phyloP scores from a whole-genome alignment of 2,329 filamentous ascomycete genomes.

The Gliomastix tumulicola region DNA sequence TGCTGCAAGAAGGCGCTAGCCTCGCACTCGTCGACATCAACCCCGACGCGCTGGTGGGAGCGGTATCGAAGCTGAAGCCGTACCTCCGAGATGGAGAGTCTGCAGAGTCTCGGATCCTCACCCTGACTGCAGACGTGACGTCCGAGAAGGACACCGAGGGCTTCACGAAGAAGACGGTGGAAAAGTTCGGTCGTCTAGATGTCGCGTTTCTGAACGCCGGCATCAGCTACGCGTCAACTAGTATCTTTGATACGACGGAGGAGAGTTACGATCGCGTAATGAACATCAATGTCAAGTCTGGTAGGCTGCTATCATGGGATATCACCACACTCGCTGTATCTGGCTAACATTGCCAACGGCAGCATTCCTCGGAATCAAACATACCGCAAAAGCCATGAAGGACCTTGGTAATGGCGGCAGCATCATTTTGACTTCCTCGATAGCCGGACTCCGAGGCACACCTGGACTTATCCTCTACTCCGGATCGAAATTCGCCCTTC shows the following conservation, averaged over 20 bases:
- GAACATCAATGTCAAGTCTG: not conserved
- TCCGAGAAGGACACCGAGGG: not conserved
- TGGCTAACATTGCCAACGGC: too few species aligned
- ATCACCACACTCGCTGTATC: too few species aligned
- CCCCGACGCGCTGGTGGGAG: not conserved
- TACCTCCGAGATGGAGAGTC: not conserved
- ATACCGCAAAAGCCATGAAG: not conserved
- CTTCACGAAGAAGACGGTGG: not conserved
- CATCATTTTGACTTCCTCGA: not conserved
- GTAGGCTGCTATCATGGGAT: too few species aligned
- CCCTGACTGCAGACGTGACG: not conserved
- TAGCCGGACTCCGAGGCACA: not conserved
- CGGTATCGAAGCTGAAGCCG: not conserved
- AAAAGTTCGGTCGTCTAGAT: not conserved
- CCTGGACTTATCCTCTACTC: slow-evolving; percentile 1
- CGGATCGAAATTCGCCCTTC: slow-evolving; percentile 2
- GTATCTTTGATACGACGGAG: not conserved
- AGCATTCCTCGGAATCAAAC: not conserved
- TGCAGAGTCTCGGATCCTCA: not conserved
- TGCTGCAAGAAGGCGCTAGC: not conserved
- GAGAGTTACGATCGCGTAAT: not conserved
- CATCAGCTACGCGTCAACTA: not conserved
- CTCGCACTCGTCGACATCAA: not conserved
- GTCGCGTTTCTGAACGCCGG: not conserved
- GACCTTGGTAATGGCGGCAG: not conserved